A percentile compares a stretch with the other conserved stretches of the same genome.
Evolutionary conservation across 2,329 filamentous ascomycete species (phyloP).

Genomic region (Alternaria triticina): DNA sequence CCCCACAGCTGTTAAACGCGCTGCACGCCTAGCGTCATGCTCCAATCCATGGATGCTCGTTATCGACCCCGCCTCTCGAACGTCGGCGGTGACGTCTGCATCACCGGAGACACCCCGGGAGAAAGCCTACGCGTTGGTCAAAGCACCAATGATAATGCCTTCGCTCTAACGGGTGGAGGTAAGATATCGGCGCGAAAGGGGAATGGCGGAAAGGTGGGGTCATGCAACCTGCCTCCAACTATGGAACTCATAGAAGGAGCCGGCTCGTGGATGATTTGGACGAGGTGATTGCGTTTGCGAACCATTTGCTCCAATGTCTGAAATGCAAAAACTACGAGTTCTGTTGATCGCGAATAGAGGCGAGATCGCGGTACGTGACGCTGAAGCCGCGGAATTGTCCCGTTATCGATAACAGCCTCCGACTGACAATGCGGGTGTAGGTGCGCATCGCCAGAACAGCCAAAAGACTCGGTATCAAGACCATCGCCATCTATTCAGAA

Average conservation of each 20-base stretch:
- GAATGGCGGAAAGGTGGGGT: slow-evolving; percentile 11
- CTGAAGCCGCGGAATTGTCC: not conserved
- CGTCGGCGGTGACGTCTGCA: slow-evolving; percentile 21
- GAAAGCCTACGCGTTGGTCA: not conserved
- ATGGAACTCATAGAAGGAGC: not conserved
- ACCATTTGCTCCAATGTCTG: not conserved
- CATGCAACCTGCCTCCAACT: not conserved
- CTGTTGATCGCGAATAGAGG: slow-evolving; percentile 66
- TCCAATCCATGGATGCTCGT: slow-evolving; percentile 6
- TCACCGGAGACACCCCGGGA: not conserved
- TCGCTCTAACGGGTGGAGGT: slow-evolving; percentile 6
- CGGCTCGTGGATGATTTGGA: not conserved
- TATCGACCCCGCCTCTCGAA: slow-evolving; percentile 18
- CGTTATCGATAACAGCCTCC: not conserved
- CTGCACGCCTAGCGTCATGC: slow-evolving; percentile 16
- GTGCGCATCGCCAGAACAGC: slow-evolving; percentile 60
- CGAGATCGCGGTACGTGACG: slow-evolving; percentile 56
- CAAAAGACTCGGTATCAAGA: slow-evolving; percentile 57
- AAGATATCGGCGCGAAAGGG: slow-evolving; percentile 2
- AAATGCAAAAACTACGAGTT: slow-evolving; percentile 56
- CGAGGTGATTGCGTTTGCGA: not conserved
- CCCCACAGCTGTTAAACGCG: slow-evolving; percentile 2
- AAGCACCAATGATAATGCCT: slow-evolving; percentile 10
- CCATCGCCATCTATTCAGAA: slow-evolving; percentile 64
- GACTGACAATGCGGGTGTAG: slow-evolving; percentile 29